Conservation (phyloP, 164 flowering plant species). For the Liquidambar formosana region DNA sequence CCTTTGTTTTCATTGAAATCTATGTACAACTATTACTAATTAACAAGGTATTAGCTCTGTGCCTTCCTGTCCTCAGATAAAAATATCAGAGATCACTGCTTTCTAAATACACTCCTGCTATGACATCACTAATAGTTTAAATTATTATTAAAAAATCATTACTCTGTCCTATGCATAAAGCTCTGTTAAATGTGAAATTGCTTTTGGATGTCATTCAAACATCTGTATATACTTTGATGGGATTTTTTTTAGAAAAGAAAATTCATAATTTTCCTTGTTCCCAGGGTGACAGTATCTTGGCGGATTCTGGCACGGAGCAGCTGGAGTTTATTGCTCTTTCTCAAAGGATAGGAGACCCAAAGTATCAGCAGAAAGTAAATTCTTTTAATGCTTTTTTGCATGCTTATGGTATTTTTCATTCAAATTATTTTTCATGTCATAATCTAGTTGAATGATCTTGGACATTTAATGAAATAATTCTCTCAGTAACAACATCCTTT, state of each 20-base stretch:
- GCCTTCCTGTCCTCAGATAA: too few species aligned
- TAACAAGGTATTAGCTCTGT: too few species aligned
- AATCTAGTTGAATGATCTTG: background rate
- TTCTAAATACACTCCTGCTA: too few species aligned
- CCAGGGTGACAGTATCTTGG: slow-evolving; percentile 88
- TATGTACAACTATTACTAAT: too few species aligned
- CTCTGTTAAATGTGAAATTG: background rate
- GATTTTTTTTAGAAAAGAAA: background rate
- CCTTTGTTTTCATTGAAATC: background rate
- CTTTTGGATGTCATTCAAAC: background rate
- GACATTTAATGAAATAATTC: background rate
- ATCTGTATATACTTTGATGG: background rate
- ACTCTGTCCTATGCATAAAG: background rate
- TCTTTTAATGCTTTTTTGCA: background rate
- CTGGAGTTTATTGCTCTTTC: slow-evolving; percentile 96
- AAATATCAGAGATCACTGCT: too few species aligned
- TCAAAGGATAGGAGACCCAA: slow-evolving; percentile 90
- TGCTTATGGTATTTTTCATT: background rate
- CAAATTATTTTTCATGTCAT: background rate
- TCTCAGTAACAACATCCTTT: too few species aligned
- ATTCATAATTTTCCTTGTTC: slow-evolving; percentile 7
- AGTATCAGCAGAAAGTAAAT: slow-evolving; percentile 84
- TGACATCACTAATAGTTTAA: too few species aligned
- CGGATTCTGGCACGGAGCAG: slow-evolving; percentile 99
- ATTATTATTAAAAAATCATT: too few species aligned